These are phyloP conservation scores for Macrocystidia cucumis DNA, from an alignment of 1,284 basidiomycete genomes.

Conservation along the genomic window DNA sequence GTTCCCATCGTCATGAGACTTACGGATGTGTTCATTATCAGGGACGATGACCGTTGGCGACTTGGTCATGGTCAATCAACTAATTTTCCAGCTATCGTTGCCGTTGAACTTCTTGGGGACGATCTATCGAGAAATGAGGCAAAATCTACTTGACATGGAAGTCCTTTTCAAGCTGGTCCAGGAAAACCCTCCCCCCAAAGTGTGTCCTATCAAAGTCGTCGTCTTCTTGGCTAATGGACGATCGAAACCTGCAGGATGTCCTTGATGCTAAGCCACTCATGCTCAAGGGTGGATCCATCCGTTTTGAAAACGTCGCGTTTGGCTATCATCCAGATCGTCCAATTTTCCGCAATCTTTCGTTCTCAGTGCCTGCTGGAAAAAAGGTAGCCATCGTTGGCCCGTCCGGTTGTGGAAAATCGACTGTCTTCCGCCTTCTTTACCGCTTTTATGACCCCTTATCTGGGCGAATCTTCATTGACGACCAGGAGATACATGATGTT, in stretches of 20 bases:
- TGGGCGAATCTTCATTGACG: conserved; percentile 82
- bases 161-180: conserved; percentile 88
- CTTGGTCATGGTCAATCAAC: conserved; percentile 97
- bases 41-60: conserved; percentile 98
- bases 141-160: conserved; percentile 96
- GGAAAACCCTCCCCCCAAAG: conserved; percentile 70
- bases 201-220: conserved; percentile 18
- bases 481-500: conserved; percentile 77
- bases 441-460: conserved; percentile 86
- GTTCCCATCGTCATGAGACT: background rate
- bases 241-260: conserved; percentile 42
- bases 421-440: conserved; percentile 90
- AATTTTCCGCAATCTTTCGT: conserved; percentile 86
- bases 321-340: conserved; percentile 87
- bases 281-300: conserved; percentile 81
- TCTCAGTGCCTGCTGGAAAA: conserved; percentile 90
- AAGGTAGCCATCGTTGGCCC: conserved; percentile 97
- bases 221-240: background rate
- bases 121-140: conserved; percentile 93
- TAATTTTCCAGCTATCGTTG: conserved; percentile 96
- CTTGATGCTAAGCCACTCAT: conserved; percentile 61
- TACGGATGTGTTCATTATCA: conserved; percentile 20
- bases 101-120: conserved; percentile 97
- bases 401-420: conserved; percentile 97
- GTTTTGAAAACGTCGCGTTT: conserved; percentile 90